A percentile compares a stretch with the other conserved stretches of the same genome.
phyloP scores from a whole-genome alignment of 106 monocot species.

The Platanthera zijinensis region DNA sequence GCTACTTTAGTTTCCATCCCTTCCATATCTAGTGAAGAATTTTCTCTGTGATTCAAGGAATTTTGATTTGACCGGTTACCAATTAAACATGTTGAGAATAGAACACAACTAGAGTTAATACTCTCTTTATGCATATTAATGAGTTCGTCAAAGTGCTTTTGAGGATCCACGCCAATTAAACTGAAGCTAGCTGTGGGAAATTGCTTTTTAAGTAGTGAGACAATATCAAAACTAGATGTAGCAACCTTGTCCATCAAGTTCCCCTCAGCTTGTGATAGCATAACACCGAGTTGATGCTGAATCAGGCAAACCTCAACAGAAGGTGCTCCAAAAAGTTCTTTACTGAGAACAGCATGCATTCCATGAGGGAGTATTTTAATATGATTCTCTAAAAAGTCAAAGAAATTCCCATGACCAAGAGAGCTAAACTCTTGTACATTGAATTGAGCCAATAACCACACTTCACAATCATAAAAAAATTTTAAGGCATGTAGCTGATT shows the following conservation, averaged over 20 bases:
- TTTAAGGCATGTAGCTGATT: slow-evolving; percentile 23
- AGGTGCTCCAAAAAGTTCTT: slow-evolving; percentile 12
- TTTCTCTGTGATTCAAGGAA: slow-evolving; percentile 6
- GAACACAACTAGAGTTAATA: slow-evolving; percentile 26
- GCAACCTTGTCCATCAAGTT: slow-evolving; percentile 22
- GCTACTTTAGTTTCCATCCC: not conserved
- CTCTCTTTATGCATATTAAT: slow-evolving; percentile 23
- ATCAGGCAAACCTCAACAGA: slow-evolving; percentile 28
- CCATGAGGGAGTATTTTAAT: slow-evolving; percentile 33
- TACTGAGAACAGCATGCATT: slow-evolving; percentile 23
- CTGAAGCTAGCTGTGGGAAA: slow-evolving; percentile 67
- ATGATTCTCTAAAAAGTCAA: slow-evolving; percentile 60
- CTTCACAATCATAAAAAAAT: slow-evolving; percentile 49
- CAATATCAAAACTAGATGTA: slow-evolving; percentile 24
- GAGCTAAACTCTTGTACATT: slow-evolving; percentile 54
- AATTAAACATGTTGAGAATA: slow-evolving; percentile 58
- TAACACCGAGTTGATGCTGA: slow-evolving; percentile 45
- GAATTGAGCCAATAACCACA: slow-evolving; percentile 57
- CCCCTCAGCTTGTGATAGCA: slow-evolving; percentile 50
- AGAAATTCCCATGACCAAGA: slow-evolving; percentile 76
- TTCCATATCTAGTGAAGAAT: not conserved
- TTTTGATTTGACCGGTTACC: slow-evolving; percentile 27
- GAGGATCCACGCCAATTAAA: slow-evolving; percentile 31
- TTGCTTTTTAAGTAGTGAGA: slow-evolving; percentile 64
- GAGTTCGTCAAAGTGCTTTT: slow-evolving; percentile 16